phyloP scores from a whole-genome alignment of 2,329 filamentous ascomycete species.

The Ceratocystiopsis brevicomis region DNA sequence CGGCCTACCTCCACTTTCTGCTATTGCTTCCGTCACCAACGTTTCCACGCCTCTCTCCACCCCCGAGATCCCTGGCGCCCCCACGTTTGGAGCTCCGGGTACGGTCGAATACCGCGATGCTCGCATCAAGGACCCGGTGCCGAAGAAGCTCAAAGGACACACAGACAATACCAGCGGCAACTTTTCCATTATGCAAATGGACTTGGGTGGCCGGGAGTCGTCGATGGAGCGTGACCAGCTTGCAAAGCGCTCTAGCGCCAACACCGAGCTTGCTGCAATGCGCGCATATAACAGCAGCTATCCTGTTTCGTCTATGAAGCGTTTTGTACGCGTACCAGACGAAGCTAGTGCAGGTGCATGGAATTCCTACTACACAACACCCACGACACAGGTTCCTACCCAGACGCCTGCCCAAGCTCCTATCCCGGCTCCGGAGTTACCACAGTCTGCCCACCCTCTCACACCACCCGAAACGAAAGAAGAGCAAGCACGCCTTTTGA shows the following conservation, averaged over 20 bases:
- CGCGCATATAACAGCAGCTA: conserved; percentile 35
- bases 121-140: conserved; percentile 36
- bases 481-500: conserved; percentile 41
- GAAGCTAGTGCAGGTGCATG: conserved; percentile 5
- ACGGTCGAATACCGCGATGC: conserved; percentile 19
- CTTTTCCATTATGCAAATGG: conserved; percentile 45
- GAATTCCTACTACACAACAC: conserved; percentile 1
- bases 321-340: conserved; percentile 17
- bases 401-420: no score
- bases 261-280: conserved; percentile 37
- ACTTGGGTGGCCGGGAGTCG: conserved; percentile 26
- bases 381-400: no score
- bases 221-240: conserved; percentile 29
- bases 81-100: not conserved
- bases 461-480: conserved; percentile 32
- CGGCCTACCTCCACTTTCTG: conserved; percentile 7
- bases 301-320: conserved; percentile 27
- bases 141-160: conserved; percentile 42
- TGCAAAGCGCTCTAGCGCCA: conserved; percentile 42
- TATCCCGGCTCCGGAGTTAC: no score
- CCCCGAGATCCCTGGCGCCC: not conserved
- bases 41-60: not conserved
- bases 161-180: conserved; percentile 37
- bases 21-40: conserved; percentile 5
- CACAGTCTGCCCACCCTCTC: conserved; percentile 8